These are phyloP conservation scores for Plasmopara halstedii DNA, from an alignment of 352 stramenopile genomes.

Conservation along the genomic window DNA sequence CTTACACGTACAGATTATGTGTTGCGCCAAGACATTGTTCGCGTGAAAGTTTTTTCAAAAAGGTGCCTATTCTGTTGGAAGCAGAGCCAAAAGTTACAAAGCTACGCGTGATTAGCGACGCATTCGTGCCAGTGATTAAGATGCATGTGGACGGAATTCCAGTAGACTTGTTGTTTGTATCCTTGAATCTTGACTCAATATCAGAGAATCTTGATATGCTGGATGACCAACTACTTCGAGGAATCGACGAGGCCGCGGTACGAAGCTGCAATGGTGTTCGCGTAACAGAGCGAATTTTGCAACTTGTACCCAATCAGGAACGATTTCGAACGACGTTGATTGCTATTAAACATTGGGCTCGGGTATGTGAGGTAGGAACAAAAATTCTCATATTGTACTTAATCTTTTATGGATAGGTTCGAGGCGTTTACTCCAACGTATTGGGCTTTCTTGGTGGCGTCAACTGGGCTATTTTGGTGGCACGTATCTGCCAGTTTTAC, in stretches of 20 bases:
- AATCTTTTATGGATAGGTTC: slow-evolving; percentile 35
- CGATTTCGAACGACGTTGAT: slow-evolving; percentile 88
- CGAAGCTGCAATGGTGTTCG: slow-evolving; percentile 92
- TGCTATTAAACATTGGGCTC: slow-evolving; percentile 87
- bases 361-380: slow-evolving; percentile 25
- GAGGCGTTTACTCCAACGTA: slow-evolving; percentile 99
- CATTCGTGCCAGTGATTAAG: slow-evolving; percentile 91
- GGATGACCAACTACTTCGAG: slow-evolving; percentile 63
- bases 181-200: slow-evolving; percentile 52
- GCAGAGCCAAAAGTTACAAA: slow-evolving; percentile 53
- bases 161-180: slow-evolving; percentile 93
- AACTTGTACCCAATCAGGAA: slow-evolving; percentile 80
- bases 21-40: slow-evolving; percentile 76
- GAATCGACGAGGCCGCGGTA: slow-evolving; percentile 90
- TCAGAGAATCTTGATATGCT: slow-evolving; percentile 68
- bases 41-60: slow-evolving; percentile 84
- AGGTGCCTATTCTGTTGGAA: slow-evolving; percentile 72
- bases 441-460: slow-evolving; percentile 97
- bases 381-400: neutral
- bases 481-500: slow-evolving; percentile 91
- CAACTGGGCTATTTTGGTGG: slow-evolving; percentile 98
- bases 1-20: slow-evolving; percentile 45
- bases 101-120: slow-evolving; percentile 80
- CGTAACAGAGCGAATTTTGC: slow-evolving; percentile 92
- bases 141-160: slow-evolving; percentile 87